Evolutionary conservation across 2,329 filamentous ascomycete genomes (phyloP), one percentile per base, ranked within the genome.

Genomic region (Claviceps arundinis): DNA sequence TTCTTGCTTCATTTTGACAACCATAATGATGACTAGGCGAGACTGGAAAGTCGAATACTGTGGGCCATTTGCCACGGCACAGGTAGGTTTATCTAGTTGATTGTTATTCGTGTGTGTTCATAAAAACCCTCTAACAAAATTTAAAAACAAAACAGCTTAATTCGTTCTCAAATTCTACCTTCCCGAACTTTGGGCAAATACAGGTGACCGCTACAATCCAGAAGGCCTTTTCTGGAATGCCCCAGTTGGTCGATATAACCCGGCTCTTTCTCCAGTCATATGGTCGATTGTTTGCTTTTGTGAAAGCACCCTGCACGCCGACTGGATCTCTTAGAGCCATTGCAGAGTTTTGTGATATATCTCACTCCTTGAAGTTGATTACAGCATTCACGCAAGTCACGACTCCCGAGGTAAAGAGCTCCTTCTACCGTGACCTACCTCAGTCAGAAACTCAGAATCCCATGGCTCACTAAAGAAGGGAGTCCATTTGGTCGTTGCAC

Each of bases 211-310:
- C 62, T 14, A 56, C 56, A 1, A 47, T 62, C 2, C 52, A 56
- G 7, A 57, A 56, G 5, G 49, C 54, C 2, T 44, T 56, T 2
- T 37, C 56, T 6, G 59, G 64, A 30, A 45, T 59, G 46, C 48
- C 70, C 5, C 70, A 76, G 50, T 58, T 68, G 1, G 62, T 66
- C n/a, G 63, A 65, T 37, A 57, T 58, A 2, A 58, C 61, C 0
- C 59, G 60, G 45, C 56, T 61, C 3, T 58, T 74, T 14, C 62
- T 82, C 3, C 65, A 70, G 16, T 58, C 61, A 0, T 71, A 78
- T 49, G 78, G 78, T 0, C 70, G 73, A 11, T 60, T 82, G 0
- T 78, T 75, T 56, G 75, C 77, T 0, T 73, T 79, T 57, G 68
- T 75, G 48, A 68, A 68, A 37, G 62, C 69, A 13, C 59, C 64